These are phyloP conservation scores for Colletotrichum theobromicola DNA, from an alignment of 2,329 filamentous ascomycete species.

Conservation along the genomic window DNA sequence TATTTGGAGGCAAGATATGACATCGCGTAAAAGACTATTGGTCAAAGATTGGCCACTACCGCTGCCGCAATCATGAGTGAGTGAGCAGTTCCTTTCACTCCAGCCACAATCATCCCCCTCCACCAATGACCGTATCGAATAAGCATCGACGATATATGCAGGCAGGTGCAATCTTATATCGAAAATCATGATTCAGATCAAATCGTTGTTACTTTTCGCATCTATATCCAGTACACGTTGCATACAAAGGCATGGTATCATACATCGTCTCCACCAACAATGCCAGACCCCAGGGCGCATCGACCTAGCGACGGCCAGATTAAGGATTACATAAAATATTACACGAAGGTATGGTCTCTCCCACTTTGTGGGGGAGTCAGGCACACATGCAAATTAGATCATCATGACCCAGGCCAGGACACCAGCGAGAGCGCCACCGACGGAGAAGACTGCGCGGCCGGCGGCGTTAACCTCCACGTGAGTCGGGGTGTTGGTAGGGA, in stretches of 20 bases:
- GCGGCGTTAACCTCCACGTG: constrained; percentile 7
- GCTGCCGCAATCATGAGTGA: too few relatives aligned
- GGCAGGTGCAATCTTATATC: neutral
- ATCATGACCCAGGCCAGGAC: neutral
- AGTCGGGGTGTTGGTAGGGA: constrained; percentile 1
- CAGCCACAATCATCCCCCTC: too few relatives aligned
- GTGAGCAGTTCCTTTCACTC: too few relatives aligned
- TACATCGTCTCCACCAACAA: neutral
- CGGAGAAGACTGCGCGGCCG: constrained; percentile 4
- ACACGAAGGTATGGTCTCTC: neutral
- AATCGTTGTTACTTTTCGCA: neutral
- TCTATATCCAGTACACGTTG: neutral
- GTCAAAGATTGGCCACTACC: too few relatives aligned
- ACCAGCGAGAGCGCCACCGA: neutral
- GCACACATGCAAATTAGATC: neutral
- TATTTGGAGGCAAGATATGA: too few relatives aligned
- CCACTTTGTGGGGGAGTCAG: neutral
- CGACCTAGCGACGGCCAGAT: neutral
- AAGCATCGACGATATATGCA: rapidly evolving
- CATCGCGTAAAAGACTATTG: too few relatives aligned
- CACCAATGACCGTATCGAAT: too few relatives aligned
- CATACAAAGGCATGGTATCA: constrained; percentile 12
- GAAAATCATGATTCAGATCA: neutral
- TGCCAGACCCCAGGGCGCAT: neutral
- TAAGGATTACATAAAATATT: constrained; percentile 8